A percentile compares a stretch with the other conserved stretches of the same genome.
These are phyloP conservation scores for Nannizzia gypsea DNA, from an alignment of 2,329 filamentous ascomycete species.

Conservation along the genomic window DNA sequence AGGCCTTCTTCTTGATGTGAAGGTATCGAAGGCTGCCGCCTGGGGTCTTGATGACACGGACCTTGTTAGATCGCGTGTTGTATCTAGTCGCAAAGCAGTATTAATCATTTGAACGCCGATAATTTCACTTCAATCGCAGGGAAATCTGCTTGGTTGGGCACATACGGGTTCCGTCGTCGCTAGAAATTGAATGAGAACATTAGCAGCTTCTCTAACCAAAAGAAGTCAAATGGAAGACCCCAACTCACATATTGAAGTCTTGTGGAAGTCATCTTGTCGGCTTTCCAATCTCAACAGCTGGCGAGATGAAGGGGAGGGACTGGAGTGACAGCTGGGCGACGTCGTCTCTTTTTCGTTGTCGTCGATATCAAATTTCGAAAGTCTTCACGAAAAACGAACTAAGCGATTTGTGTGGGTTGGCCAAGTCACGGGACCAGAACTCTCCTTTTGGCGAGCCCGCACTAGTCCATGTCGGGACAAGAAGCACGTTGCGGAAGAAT, in stretches of 20 bases:
- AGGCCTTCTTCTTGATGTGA: slow-evolving; percentile 99
- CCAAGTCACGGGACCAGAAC: slow-evolving; percentile 9
- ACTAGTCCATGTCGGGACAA: slow-evolving; percentile 19
- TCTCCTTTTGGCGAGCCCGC: slow-evolving; percentile 24
- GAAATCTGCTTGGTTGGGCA: slow-evolving; percentile 21
- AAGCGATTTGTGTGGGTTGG: slow-evolving; percentile 34
- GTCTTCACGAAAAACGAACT: slow-evolving; percentile 15
- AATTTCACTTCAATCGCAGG: neutral
- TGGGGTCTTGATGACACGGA: slow-evolving; percentile 89
- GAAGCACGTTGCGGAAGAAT: neutral
- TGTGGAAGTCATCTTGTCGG: slow-evolving; percentile 42
- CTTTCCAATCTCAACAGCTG: slow-evolving; percentile 31
- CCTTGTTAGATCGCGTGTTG: slow-evolving; percentile 97
- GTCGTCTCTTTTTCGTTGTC: slow-evolving; percentile 33
- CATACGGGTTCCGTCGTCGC: slow-evolving; percentile 72
- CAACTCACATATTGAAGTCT: slow-evolving; percentile 40
- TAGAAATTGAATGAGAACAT: slow-evolving; percentile 30
- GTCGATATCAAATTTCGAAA: slow-evolving; percentile 26
- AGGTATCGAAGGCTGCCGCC: slow-evolving; percentile 91
- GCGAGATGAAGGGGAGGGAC: slow-evolving; percentile 21
- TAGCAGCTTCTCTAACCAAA: slow-evolving; percentile 10
- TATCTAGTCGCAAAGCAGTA: slow-evolving; percentile 48
- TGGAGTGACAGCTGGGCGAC: slow-evolving; percentile 27
- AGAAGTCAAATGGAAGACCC: neutral
- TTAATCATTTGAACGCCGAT: neutral